Base-by-base conservation (phyloP, 495 filamentous ascomycete species). In the Hypoxylon subgilvum region DNA sequence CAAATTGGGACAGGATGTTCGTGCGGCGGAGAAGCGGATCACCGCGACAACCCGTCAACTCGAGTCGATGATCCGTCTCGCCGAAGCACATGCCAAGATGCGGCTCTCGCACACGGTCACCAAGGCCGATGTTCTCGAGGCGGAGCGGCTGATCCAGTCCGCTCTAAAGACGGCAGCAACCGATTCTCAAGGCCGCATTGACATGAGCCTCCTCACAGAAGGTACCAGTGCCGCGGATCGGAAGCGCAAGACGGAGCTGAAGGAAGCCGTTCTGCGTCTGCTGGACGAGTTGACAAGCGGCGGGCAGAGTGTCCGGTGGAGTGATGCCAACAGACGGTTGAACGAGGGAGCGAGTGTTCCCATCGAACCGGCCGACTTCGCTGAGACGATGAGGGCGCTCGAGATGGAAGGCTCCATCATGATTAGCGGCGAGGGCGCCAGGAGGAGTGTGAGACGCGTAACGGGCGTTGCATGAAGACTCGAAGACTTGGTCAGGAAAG, bases 11-110 rank as follows among this genome's bases (percentile, higher is more conserved):
- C 91, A 96, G 71, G 95, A 97, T 71, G 91, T 97, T 40, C 91
- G 94, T 19, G 85, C 92, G 9, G 80, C 88, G 1, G 94, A 98
- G 68, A 93, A 96, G 73, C 88, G 94, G 59, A 97, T 98, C 73
- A 98, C 94, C 1, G 94, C 94, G 39, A 98, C 94, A 7, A 98
- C 94, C 8, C 83, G 94, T 46, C 94, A 98, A 71, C 78, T 98
- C 28, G 94, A 98, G 73, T 92, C 87, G 27, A 97, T 97, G 88
- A 97, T 98, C 70, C 91, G 94, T 32, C 85, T 98, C 2, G 79
- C 92, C 1, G 94, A 98, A 79, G 93, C 94, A 10, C 96, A 97
- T 74, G 94, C 94, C 16, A 96, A 96, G 68, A 98, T 98, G 94
- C 86, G 94, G 21, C 80, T 98, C 7, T 86, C 89, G 0, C 61